Evolutionary conservation across 805 yeast genomes (phyloP).

Genomic region (Debaryomyces prosopidis): DNA sequence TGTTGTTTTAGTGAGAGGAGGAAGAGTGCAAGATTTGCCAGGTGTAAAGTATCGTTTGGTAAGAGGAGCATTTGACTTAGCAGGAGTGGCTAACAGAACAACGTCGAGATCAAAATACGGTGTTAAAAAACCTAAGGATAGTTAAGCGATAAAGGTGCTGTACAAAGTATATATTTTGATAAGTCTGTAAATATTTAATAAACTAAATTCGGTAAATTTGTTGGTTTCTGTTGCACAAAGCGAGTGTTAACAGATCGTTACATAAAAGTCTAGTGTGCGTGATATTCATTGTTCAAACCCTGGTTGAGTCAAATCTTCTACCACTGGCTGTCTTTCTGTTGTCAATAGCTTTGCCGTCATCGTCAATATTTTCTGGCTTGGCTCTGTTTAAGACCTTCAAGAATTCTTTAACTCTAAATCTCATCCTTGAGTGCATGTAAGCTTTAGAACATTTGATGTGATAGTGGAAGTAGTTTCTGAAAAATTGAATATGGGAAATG

Average conservation of each 20-base stretch:
- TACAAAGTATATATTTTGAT: too few species aligned
- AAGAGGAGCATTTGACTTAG: slow-evolving; percentile 90
- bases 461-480: slow-evolving; percentile 96
- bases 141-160: slow-evolving; percentile 5
- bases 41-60: slow-evolving; percentile 95
- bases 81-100: slow-evolving; percentile 91
- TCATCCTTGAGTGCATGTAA: slow-evolving; percentile 97
- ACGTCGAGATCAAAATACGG: slow-evolving; percentile 94
- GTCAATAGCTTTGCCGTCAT: slow-evolving; percentile 50
- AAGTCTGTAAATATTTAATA: neutral
- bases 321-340: slow-evolving; percentile 72
- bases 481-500: slow-evolving; percentile 86
- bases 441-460: slow-evolving; percentile 99
- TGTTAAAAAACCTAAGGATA: slow-evolving; percentile 69
- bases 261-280: neutral
- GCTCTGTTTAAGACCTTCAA: slow-evolving; percentile 95
- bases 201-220: neutral
- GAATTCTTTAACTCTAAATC: slow-evolving; percentile 91
- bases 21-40: slow-evolving; percentile 95
- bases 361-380: slow-evolving; percentile 85
- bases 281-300: slow-evolving; percentile 9
- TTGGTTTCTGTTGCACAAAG: too few species aligned
- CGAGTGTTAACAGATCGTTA: neutral
- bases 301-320: slow-evolving; percentile 52
- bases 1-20: slow-evolving; percentile 96